Base-by-base conservation (phyloP, 192 early-diverging fungal genomes). In the Gorgonomyces haynaldii region DNA sequence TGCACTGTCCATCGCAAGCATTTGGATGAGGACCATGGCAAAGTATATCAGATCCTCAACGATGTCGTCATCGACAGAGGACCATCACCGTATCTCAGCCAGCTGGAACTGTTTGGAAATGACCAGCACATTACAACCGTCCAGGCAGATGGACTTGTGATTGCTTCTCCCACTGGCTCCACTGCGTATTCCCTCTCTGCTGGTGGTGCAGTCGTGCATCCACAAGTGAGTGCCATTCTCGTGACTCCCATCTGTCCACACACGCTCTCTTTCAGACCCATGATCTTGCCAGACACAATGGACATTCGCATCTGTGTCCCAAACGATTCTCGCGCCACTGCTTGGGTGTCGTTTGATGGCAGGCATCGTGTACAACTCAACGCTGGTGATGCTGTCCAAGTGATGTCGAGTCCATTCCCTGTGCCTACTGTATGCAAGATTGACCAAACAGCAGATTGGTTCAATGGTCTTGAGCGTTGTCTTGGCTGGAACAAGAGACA, bases 331-430 rank as follows among this genome's bases (percentile, higher is more conserved):
- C 73, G 95, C 10, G 78, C 74, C 40, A 87, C 87, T 0, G 95
- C 89, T 7, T 98, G 90, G 91, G 92, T 57, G 12, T 74, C 69
- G n/a, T 94, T 96, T 51, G 96, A 98, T 56, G 96, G 92, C 1
- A 76, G 96, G 24, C 81, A 91, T 43, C 78, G 96, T 1, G 83
- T 89, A 0, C 86, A 97, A 51, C 70, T 98, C 24, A 65, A 70
- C 29, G 77, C 81, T 53, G 91, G 88, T 9, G 94, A 93, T 53
- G 82, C 85, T 51, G 82, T 93, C 31, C 79, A 83, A 57, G 77
- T 97, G 22, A 83, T 83, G 0, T 83, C 91, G 5, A 85, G 84
- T 34, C 74, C 72, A 50, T 87, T 79, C 50, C 91, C 93, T 13
- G 78, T 96, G 47, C 85, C 90, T 13, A 92, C 89, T 1, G 78